Base-by-base conservation (phyloP, 1,284 basidiomycete genomes). In the Anthracocystis panici-leucophaei region DNA sequence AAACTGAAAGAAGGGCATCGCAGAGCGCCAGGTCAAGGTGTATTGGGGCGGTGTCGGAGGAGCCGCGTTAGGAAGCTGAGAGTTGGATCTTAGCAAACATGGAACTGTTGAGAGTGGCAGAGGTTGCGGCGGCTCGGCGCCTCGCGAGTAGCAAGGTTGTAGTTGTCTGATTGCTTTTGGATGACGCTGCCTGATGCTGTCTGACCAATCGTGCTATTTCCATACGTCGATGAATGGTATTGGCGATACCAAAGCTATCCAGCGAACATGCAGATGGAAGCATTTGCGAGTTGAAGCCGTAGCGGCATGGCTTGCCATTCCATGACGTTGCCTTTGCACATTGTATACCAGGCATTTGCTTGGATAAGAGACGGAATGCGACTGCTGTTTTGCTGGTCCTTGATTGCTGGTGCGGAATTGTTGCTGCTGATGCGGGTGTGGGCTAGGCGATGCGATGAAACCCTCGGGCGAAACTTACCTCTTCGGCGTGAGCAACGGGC, bases 401-500 rank as follows among this genome's bases (percentile, higher is more conserved):
- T 7, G 3, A 5, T 5, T 27, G n/a, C 45, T 20, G 23, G 12
- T 16, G 23, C 23, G 12, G 21, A 16, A 4, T 7, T 9, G 25
- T 18, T 31, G 29, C 18, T 31, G 31, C 25, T 21, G 48, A 50
- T 50, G 48, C 48, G 20, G n/a, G 35, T 12, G 25, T 18, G 21
- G 46, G 27, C 46, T 8, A n/a, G 46, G 27, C 46, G 46, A 48
- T 29, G 20, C 23, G 12, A 53, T 46, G 56, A n/a, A n/a, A n/a
- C n/a, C n/a, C n/a, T n/a, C n/a, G n/a, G 56, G 8, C 12, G 5
- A 48, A 64, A 71, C 77, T 76, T 67, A 75, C 72, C 69, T 76
- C 69, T 57, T 81, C 79, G 73, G 70, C 74, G 71, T 78, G 70
- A 48, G 55, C 77, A 29, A 72, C 67, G 29, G 80, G 79, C 48